These are phyloP conservation scores for Kazachstania africana DNA, from an alignment of 805 yeast species.

Conservation along the genomic window DNA sequence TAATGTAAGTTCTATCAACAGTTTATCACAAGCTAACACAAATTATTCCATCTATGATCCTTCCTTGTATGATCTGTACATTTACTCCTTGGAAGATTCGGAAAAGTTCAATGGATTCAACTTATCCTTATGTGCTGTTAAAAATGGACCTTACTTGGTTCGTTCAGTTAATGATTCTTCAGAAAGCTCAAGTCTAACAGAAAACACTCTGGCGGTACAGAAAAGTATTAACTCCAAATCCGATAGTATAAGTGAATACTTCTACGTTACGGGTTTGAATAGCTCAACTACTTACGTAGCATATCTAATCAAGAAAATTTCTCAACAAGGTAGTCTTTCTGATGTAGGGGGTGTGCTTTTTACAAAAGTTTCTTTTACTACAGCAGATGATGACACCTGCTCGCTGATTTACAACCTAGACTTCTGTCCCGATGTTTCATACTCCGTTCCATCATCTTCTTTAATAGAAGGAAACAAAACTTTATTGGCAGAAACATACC, in stretches of 20 bases:
- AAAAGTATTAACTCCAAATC: slow-evolving; percentile 34
- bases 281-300: slow-evolving; percentile 53
- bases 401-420: slow-evolving; percentile 60
- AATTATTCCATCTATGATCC: slow-evolving; percentile 16
- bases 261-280: slow-evolving; percentile 50
- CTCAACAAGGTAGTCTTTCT: slow-evolving; percentile 17
- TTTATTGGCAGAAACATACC: slow-evolving; percentile 41
- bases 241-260: slow-evolving; percentile 45
- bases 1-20: slow-evolving; percentile 26
- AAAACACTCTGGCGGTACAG: slow-evolving; percentile 9
- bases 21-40: slow-evolving; percentile 1
- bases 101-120: slow-evolving; percentile 30
- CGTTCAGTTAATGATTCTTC: slow-evolving; percentile 16
- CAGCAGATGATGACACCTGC: slow-evolving; percentile 47
- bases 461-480: slow-evolving; percentile 25
- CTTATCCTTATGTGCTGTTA: slow-evolving; percentile 62
- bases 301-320: slow-evolving; percentile 40
- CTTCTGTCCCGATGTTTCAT: slow-evolving; percentile 75
- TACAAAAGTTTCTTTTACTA: slow-evolving; percentile 42
- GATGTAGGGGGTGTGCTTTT: slow-evolving; percentile 55
- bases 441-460: slow-evolving; percentile 61
- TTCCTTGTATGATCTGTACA: slow-evolving; percentile 29
- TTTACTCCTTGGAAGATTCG: slow-evolving; percentile 34
- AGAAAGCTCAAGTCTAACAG: slow-evolving; percentile 5
- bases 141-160: slow-evolving; percentile 34